Conservation (phyloP, 2,329 filamentous ascomycete species). For the Neocatenulostroma microsporum region DNA sequence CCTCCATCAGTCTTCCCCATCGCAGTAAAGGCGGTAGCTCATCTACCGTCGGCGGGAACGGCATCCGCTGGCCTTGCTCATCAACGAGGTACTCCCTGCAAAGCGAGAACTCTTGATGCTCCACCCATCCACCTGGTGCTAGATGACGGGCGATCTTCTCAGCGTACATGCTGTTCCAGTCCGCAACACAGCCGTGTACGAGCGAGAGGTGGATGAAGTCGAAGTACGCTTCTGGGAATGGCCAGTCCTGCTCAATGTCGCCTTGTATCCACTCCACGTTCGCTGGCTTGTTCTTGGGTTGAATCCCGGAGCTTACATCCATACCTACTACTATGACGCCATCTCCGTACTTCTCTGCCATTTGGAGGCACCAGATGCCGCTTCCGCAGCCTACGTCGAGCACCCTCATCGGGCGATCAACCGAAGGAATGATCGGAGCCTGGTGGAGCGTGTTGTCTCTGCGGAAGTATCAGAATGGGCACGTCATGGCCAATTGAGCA, state of each 20-base stretch:
- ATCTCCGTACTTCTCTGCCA: constrained; percentile 19
- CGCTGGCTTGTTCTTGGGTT: constrained; percentile 17
- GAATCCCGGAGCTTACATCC: constrained; percentile 19
- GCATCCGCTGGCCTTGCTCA: no score
- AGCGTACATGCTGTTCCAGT: constrained; percentile 17
- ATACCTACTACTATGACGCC: constrained; percentile 18
- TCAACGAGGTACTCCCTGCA: no score
- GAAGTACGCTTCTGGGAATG: constrained; percentile 17
- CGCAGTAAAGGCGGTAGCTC: no score
- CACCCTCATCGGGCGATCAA: constrained; percentile 8
- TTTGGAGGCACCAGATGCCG: constrained; percentile 19
- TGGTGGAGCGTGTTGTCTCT: constrained; percentile 14
- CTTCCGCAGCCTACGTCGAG: constrained; percentile 20
- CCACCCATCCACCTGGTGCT: no score
- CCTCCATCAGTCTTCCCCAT: no score
- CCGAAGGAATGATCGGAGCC: constrained; percentile 11
- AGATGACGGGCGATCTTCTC: no score
- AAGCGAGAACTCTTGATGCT: no score
- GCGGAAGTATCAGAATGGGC: no score
- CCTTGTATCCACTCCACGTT: constrained; percentile 18
- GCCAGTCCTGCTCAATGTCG: constrained; percentile 18
- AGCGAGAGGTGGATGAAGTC: constrained; percentile 19
- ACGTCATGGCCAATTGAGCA: no score
- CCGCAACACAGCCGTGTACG: constrained; percentile 19
- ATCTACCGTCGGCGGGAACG: no score